Base-by-base conservation (phyloP, 148 eudicot species). In the Polygonum maritimum region DNA sequence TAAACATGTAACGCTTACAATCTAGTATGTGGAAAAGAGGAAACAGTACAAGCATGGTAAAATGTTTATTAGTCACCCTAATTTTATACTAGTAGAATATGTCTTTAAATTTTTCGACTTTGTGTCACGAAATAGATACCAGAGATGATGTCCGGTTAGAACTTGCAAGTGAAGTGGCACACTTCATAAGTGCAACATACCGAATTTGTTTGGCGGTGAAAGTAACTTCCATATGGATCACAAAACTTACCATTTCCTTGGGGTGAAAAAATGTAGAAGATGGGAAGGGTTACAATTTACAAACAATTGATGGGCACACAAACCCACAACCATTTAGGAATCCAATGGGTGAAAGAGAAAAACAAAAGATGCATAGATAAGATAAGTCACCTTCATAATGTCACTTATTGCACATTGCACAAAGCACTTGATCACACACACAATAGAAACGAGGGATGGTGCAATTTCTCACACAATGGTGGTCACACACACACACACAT, bases 351-450 rank as follows among this genome's bases (percentile, higher is more conserved):
- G 31, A 7, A 51, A 51, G n/a, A 16, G 55, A 57, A 21, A 57
- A 57, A 10, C 31, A 26, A 57, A 19, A 57, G 9, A 57, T 7
- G 31, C 11, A 57, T 18, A 21, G 5, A 26, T 22, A 63, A 31
- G 69, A 63, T 39, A 63, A 63, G 69, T 63, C 69, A 6, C 69
- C 35, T 14, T 63, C 69, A 63, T 63, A 63, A 33, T 63, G 69
- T 63, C 69, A 63, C 69, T 63, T 26, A 26, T 26, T 63, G 63
- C 63, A 57, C 63, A 57, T 0, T 63, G 69, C 69, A 63, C 69
- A 63, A 63, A 33, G 69, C 69, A 63, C 18, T 63, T 10, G 2
- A 21, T n/a, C 10, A 40, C 44, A 40, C 44, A 40, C 54, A 49
- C 16, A 49, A 26, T 26, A 26, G 31, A 26, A 5, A 51, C 19